These are phyloP conservation scores for Dendrocalamus latiflorus DNA, from an alignment of 202 grass and related monocot species.

Conservation along the genomic window DNA sequence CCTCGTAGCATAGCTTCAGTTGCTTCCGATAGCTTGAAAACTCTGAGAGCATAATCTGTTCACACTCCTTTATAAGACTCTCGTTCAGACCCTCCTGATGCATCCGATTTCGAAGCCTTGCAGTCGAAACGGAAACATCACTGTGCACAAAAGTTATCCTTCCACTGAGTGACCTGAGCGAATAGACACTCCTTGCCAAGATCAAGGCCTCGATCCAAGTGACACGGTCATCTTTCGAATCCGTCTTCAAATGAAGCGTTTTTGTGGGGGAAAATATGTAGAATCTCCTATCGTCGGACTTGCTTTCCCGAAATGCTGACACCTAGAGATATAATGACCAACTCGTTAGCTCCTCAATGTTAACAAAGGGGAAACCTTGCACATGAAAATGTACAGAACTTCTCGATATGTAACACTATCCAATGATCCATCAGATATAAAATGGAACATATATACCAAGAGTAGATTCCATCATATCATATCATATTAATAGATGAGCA, in stretches of 20 bases:
- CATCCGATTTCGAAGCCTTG: constrained; percentile 57
- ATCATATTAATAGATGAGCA: neutral
- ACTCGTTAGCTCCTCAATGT: constrained; percentile 14
- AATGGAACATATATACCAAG: constrained; percentile 2
- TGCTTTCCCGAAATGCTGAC: constrained; percentile 70
- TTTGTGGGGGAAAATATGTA: too few species aligned
- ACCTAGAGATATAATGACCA: constrained; percentile 35
- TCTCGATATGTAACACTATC: neutral
- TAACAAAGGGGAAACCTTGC: neutral
- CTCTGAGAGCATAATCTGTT: constrained; percentile 74
- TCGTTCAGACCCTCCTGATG: constrained; percentile 54
- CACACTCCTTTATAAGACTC: constrained; percentile 62
- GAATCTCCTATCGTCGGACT: too few species aligned
- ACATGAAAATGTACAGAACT: neutral
- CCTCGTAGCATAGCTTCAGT: constrained; percentile 56
- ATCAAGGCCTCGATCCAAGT: too few species aligned
- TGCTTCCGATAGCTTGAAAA: constrained; percentile 55
- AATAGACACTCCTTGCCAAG: too few species aligned
- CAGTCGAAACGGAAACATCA: constrained; percentile 58
- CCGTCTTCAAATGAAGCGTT: too few species aligned
- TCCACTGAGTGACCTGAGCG: constrained; percentile 61
- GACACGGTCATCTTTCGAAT: too few species aligned
- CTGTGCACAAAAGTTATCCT: constrained; percentile 49
- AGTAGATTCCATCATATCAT: neutral
- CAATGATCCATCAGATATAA: constrained; percentile 16